phyloP scores from a whole-genome alignment of 2,329 filamentous ascomycete species.

The Acarospora socialis region DNA sequence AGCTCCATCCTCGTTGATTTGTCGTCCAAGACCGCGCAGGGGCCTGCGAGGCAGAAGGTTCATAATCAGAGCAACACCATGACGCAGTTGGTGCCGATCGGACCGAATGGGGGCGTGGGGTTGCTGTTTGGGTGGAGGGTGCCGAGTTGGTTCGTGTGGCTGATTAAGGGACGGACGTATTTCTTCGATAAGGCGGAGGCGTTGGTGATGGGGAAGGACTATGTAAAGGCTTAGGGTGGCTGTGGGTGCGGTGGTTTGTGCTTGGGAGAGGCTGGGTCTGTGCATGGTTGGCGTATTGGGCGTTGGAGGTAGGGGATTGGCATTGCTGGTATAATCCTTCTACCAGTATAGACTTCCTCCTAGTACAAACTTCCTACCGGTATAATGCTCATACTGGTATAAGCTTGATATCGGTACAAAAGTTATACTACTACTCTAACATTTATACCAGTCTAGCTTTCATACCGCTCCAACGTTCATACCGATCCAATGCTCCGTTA shows the following conservation, averaged over 20 bases:
- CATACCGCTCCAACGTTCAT: too few species aligned
- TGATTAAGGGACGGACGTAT: slow-evolving; percentile 10
- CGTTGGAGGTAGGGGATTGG: too few species aligned
- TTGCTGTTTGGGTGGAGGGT: slow-evolving; percentile 12
- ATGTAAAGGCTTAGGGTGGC: not conserved
- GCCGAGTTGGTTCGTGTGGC: slow-evolving; percentile 10
- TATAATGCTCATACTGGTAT: too few species aligned
- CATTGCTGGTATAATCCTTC: too few species aligned
- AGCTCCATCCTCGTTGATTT: slow-evolving; percentile 36
- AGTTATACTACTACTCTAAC: too few species aligned
- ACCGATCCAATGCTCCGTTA: too few species aligned
- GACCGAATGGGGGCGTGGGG: slow-evolving; percentile 11
- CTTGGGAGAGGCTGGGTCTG: not conserved
- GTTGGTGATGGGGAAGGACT: slow-evolving; percentile 5
- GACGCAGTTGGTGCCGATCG: slow-evolving; percentile 12
- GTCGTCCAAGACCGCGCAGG: not conserved
- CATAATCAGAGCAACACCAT: not conserved
- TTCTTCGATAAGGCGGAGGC: slow-evolving; percentile 6
- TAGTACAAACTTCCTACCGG: too few species aligned
- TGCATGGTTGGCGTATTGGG: too few species aligned
- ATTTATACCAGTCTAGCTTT: too few species aligned
- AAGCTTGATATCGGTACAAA: too few species aligned
- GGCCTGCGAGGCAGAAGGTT: slow-evolving; percentile 1
- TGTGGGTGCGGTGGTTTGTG: not conserved
- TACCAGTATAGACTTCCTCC: too few species aligned